phyloP scores from a whole-genome alignment of 257 asterid genomes.

The Nicotiana tabacum region DNA sequence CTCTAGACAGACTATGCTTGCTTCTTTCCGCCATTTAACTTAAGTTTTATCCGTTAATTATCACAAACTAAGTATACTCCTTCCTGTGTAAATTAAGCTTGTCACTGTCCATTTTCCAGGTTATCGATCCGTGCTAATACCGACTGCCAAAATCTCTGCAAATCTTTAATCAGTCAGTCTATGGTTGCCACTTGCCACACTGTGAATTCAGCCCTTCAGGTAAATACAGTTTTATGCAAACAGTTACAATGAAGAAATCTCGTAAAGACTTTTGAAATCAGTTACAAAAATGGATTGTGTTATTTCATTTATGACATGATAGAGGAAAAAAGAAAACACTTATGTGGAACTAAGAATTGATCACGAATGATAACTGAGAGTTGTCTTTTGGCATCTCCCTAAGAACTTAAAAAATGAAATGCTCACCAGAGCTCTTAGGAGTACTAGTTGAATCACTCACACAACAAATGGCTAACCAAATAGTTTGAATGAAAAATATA shows the following conservation, averaged over 20 bases:
- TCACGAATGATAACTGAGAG: slow-evolving; percentile 14
- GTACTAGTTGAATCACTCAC: slow-evolving; percentile 26
- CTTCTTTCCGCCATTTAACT: too few relatives aligned
- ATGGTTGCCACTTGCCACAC: neutral
- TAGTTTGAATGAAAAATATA: slow-evolving; percentile 10
- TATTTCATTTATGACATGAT: neutral
- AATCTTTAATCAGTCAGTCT: neutral
- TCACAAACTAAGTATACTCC: too few relatives aligned
- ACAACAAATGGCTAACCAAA: slow-evolving; percentile 21
- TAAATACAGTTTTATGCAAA: neutral
- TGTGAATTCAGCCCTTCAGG: neutral
- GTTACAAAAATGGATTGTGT: slow-evolving; percentile 11
- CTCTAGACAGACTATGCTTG: too few relatives aligned
- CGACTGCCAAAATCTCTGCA: neutral
- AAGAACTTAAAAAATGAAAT: slow-evolving; percentile 20
- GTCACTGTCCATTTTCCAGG: neutral
- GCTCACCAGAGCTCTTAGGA: slow-evolving; percentile 20
- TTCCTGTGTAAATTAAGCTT: too few relatives aligned
- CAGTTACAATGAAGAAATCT: slow-evolving; percentile 8
- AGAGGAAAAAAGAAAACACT: neutral
- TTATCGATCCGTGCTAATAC: neutral
- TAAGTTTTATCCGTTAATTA: too few relatives aligned
- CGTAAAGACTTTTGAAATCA: neutral
- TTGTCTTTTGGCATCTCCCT: slow-evolving; percentile 10
- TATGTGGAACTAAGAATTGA: slow-evolving; percentile 14